Base-by-base conservation (phyloP, 176 grass and related monocot species). In the Dendrocalamus sinicus region DNA sequence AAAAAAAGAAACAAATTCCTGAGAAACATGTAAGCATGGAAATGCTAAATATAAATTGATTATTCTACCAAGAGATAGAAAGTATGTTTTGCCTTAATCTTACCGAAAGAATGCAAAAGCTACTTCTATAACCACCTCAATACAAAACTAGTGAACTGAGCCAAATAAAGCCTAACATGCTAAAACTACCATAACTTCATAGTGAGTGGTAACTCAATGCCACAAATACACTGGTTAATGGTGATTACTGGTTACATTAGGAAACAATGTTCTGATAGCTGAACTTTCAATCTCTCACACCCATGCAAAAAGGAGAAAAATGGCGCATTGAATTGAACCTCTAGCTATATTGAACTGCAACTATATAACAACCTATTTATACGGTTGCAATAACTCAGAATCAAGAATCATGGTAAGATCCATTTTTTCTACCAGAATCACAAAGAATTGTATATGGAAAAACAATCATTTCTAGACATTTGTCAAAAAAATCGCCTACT, bases 1-100 rank as follows among this genome's bases (percentile, higher is more conserved):
- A 30, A 43, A 72, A 72, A 73, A 39, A 39, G 13, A 23, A 79
- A 62, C 24, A 69, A 60, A 20, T 55, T 55, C 37, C 22, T 3
- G 68, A 23, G 45, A 41, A 54, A 75, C 39, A 78, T 73, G 41
- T 77, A 81, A 68, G 82, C 32, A 76, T 26, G 35, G 39, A 74
- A 58, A 73, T 32, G 17, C 3, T 86, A 57, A 64, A 72, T 72
- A 13, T 52, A 72, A 22, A 89, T 50, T 54, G 44, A 61, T 46
- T 69, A 52, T 73, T 30, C 7, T 19, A 47, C 48, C 68, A 10
- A 37, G 41, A 48, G 5, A 60, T 37, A 77, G 32, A 60, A 46
- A 5, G 37, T 77, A 68, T 0, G 1, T 35, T 87, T 67, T 74
- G 3, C 24, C 32, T 66, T 57, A 43, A 54, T 48, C 39, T 81